These are phyloP conservation scores for Marvania coccoides DNA, from an alignment of 139 green algal species.

Conservation along the genomic window DNA sequence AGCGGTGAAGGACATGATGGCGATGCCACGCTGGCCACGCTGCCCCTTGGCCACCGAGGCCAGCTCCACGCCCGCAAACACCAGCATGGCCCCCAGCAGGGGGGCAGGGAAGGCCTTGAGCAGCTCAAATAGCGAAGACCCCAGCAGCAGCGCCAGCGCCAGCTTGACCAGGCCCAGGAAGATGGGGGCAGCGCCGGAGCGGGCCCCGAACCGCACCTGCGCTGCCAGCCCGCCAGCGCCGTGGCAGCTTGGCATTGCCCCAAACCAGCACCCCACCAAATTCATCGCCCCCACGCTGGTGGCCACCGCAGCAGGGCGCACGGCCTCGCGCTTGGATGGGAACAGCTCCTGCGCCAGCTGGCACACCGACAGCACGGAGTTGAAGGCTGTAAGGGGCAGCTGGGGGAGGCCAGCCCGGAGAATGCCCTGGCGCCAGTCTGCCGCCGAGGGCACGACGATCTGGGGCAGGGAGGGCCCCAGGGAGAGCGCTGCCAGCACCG, in stretches of 20 bases:
- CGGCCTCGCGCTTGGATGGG: conserved; percentile 15
- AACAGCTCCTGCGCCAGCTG: conserved; percentile 62
- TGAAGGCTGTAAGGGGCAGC: conserved; percentile 59
- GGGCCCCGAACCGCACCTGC: conserved; percentile 67
- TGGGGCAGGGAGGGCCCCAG: conserved; percentile 32
- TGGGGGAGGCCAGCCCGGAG: conserved; percentile 30
- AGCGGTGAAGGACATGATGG: conserved; percentile 58
- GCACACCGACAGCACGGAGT: conserved; percentile 70
- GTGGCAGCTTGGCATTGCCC: conserved; percentile 71
- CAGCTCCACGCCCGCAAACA: conserved; percentile 55
- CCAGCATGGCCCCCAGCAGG: conserved; percentile 52
- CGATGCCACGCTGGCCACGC: conserved; percentile 25
- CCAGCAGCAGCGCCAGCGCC: conserved; percentile 53
- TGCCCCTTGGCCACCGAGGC: conserved; percentile 26
- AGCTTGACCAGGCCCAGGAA: conserved; percentile 68
- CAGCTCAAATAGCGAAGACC: conserved; percentile 47
- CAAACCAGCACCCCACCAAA: conserved; percentile 60
- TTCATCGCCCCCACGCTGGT: conserved; percentile 67
- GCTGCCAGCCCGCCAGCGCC: conserved; percentile 69
- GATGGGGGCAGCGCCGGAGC: conserved; percentile 49
- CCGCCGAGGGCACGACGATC: conserved; percentile 3
- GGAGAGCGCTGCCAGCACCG: conserved; percentile 25
- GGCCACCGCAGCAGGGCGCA: conserved; percentile 30
- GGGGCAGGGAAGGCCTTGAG: conserved; percentile 51
- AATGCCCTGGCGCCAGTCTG: conserved; percentile 26